These are phyloP conservation scores for Heliamphora pulchella DNA, from an alignment of 179 eudicot species.

Conservation along the genomic window DNA sequence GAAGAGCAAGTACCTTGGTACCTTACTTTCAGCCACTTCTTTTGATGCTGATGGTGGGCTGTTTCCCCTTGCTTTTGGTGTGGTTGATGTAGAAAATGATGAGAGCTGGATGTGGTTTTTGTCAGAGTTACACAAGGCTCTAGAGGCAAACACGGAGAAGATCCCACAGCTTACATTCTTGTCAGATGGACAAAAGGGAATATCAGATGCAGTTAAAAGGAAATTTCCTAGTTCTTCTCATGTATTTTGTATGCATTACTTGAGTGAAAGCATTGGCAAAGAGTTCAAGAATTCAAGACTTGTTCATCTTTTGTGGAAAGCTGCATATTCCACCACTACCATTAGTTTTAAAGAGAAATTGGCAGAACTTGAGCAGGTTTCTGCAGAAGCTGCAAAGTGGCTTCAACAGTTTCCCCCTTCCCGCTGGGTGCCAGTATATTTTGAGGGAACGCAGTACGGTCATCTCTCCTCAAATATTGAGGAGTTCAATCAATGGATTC, in stretches of 20 bases:
- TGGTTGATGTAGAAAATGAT: constrained; percentile 51
- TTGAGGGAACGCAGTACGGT: constrained; percentile 40
- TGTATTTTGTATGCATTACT: constrained; percentile 47
- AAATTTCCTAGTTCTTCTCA: constrained; percentile 38
- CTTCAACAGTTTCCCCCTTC: constrained; percentile 35
- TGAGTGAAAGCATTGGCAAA: constrained; percentile 44
- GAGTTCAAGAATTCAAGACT: constrained; percentile 50
- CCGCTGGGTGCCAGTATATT: constrained; percentile 40
- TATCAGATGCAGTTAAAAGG: constrained; percentile 31
- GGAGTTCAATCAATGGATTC: constrained; percentile 45
- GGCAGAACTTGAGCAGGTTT: constrained; percentile 43
- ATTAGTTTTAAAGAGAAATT: constrained; percentile 36
- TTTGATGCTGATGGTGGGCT: constrained; percentile 56
- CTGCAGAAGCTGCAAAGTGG: constrained; percentile 50
- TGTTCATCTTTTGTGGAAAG: constrained; percentile 42
- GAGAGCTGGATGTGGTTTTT: constrained; percentile 70
- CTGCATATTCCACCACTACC: constrained; percentile 38
- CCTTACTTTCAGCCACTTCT: constrained; percentile 49
- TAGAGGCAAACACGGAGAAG: constrained; percentile 40
- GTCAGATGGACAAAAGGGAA: constrained; percentile 43
- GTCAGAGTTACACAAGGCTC: constrained; percentile 40
- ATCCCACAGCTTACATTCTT: constrained; percentile 46
- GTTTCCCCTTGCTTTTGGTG: constrained; percentile 56
- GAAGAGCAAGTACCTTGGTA: constrained; percentile 55
- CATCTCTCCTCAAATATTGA: constrained; percentile 43